Evolutionary conservation across 495 filamentous ascomycete species (phyloP), one percentile per base, ranked within the genome.

Genomic region (Beverwykella pulmonaria): DNA sequence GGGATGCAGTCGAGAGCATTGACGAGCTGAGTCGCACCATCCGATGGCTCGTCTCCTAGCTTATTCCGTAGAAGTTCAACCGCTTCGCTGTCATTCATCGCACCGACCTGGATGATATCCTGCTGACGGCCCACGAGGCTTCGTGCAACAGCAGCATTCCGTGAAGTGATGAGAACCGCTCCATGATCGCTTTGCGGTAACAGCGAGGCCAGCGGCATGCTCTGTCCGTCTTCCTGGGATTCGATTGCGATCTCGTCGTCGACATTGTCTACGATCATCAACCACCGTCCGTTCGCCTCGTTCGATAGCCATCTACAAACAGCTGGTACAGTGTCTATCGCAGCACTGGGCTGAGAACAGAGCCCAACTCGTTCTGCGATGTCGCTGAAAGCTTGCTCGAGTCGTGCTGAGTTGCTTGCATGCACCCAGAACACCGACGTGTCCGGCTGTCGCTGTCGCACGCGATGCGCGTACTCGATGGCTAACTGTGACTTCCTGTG

Each of bases 301-400:
- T 69, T 54, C 6, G 49, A 64, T 17, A 69, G 60, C 66, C 59
- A 69, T 50, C 44, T 69, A 49, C 44, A 49, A 25, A 69, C 66
- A 41, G 49, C 23, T 22, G 6, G 23, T 26, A 69, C 7, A 19
- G 47, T 59, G 27, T 69, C 66, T 44, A 14, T 15, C 54, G 15
- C 30, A 25, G 36, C 34, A 39, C 48, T 30, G n/a, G 48, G 19
- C 50, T 63, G 8, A 53, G 29, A 25, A 50, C 27, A 27, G 15
- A 74, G 32, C 46, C 59, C 55, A 6, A 69, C 50, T 25, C 26
- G 47, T 26, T 74, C 59, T n/a, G 75, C 75, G 30, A 75, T 71
- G 19, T 64, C 41, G 20, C 61, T 20, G 56, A 65, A 71, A 23
- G 52, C 59, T 55, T 74, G 48, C 49, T 76, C 60, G 50, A 77